These are phyloP conservation scores for Naganishia friedmannii DNA, from an alignment of 768 basidiomycete species.

Conservation along the genomic window DNA sequence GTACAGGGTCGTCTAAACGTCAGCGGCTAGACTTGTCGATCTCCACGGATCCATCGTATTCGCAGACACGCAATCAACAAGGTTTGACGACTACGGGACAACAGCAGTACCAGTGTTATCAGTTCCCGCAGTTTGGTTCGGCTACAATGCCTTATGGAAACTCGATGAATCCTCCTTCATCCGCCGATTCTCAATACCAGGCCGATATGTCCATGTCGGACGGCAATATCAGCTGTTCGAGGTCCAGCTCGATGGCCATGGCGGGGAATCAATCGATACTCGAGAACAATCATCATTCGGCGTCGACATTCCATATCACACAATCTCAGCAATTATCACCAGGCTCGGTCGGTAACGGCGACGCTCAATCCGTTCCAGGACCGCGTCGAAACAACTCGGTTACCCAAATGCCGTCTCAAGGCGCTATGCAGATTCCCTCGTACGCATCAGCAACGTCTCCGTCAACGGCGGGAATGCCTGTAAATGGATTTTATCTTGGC, in stretches of 20 bases:
- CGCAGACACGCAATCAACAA: background rate
- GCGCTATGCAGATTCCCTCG: background rate
- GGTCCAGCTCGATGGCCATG: background rate
- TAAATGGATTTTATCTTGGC: background rate
- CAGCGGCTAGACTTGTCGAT: slow-evolving; percentile 4
- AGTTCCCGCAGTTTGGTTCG: background rate
- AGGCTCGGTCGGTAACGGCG: too few species aligned
- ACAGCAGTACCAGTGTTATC: background rate
- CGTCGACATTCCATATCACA: background rate
- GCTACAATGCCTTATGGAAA: background rate
- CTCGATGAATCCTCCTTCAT: background rate
- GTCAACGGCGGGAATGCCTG: background rate
- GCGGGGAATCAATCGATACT: background rate
- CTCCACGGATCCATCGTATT: background rate
- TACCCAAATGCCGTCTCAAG: background rate
- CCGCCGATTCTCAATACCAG: background rate
- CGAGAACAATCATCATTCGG: background rate
- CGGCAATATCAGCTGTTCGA: background rate
- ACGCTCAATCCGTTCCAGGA: background rate
- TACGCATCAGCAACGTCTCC: background rate
- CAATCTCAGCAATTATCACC: background rate
- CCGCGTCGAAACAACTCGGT: background rate
- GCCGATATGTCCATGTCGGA: background rate
- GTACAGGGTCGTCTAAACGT: background rate
- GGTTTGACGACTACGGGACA: background rate